Percentiles rank a stretch among this genome's conserved stretches.
phyloP scores from a whole-genome alignment of 2,329 filamentous ascomycete genomes.

The Trichoderma brevicompactum region DNA sequence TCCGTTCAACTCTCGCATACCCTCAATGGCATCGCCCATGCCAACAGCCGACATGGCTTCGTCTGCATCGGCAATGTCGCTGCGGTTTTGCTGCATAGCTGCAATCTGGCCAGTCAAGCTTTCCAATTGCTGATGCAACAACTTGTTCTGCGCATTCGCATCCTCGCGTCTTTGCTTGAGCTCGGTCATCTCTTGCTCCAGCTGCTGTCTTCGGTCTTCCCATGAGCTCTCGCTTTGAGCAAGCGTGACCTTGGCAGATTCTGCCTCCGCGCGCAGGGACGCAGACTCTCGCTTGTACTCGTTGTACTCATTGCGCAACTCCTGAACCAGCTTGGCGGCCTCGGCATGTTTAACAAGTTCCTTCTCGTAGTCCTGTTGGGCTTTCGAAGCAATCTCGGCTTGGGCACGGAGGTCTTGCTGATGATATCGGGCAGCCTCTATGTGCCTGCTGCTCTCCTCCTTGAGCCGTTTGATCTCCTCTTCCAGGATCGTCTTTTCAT shows the following conservation, averaged over 20 bases:
- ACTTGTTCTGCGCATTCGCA: constrained; percentile 83
- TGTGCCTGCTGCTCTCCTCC: constrained; percentile 80
- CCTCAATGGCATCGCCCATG: constrained; percentile 67
- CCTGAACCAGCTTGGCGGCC: constrained; percentile 83
- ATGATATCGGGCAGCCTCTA: constrained; percentile 79
- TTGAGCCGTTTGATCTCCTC: constrained; percentile 80
- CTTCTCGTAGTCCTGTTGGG: constrained; percentile 93
- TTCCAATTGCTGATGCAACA: constrained; percentile 88
- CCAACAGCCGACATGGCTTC: constrained; percentile 58
- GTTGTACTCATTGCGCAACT: constrained; percentile 78
- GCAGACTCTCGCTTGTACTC: constrained; percentile 79
- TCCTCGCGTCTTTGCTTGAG: constrained; percentile 80
- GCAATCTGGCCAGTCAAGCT: constrained; percentile 79
- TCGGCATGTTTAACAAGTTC: constrained; percentile 95
- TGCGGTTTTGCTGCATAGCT: constrained; percentile 75
- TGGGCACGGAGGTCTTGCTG: constrained; percentile 92
- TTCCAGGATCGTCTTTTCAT: constrained; percentile 80
- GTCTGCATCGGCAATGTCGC: constrained; percentile 54
- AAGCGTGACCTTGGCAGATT: constrained; percentile 80
- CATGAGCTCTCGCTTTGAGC: constrained; percentile 84
- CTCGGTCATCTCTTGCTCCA: constrained; percentile 83
- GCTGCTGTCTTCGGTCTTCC: constrained; percentile 77
- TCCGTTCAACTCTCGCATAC: constrained; percentile 85
- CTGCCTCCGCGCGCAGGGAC: constrained; percentile 76
- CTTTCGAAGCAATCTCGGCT: constrained; percentile 88